Percentiles rank a stretch among this genome's conserved stretches.
Conservation (phyloP, 1,284 basidiomycete species). For the Erythrobasidium hasegawianum region DNA sequence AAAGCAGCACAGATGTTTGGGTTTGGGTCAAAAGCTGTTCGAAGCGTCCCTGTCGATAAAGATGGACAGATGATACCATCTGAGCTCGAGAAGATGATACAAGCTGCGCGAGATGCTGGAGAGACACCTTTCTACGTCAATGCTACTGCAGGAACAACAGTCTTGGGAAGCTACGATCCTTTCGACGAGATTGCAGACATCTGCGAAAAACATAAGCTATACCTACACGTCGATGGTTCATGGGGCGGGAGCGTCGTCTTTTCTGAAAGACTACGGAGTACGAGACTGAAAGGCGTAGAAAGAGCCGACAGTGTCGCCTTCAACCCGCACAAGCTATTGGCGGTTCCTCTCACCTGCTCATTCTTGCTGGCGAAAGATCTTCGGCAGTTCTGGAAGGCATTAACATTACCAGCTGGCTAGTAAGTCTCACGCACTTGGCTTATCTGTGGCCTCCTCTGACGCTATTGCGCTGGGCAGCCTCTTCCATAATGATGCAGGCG, state of each 20-base stretch:
- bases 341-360: slow-evolving; percentile 50
- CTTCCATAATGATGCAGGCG: slow-evolving; percentile 49
- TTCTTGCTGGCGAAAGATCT: slow-evolving; percentile 49
- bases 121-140: slow-evolving; percentile 51
- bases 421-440: slow-evolving; percentile 28
- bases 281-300: slow-evolving; percentile 46
- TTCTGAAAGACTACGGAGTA: slow-evolving; percentile 37
- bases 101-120: slow-evolving; percentile 20
- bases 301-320: slow-evolving; percentile 49
- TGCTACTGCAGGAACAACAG: slow-evolving; percentile 51
- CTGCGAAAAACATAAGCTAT: slow-evolving; percentile 43
- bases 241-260: slow-evolving; percentile 52
- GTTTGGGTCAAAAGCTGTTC: slow-evolving; percentile 48
- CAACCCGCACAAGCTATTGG: slow-evolving; percentile 52
- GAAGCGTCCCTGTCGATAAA: slow-evolving; percentile 47
- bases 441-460: neutral
- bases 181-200: slow-evolving; percentile 46
- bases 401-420: slow-evolving; percentile 51
- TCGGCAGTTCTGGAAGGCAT: slow-evolving; percentile 45
- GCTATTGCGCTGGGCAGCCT: slow-evolving; percentile 45
- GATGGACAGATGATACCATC: neutral
- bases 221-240: slow-evolving; percentile 51
- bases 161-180: slow-evolving; percentile 50
- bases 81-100: slow-evolving; percentile 37
- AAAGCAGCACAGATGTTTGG: slow-evolving; percentile 52